Evolutionary conservation across 2,329 filamentous ascomycete genomes (phyloP), one percentile per base, ranked within the genome.

Genomic region (Tolypocladium sp.): DNA sequence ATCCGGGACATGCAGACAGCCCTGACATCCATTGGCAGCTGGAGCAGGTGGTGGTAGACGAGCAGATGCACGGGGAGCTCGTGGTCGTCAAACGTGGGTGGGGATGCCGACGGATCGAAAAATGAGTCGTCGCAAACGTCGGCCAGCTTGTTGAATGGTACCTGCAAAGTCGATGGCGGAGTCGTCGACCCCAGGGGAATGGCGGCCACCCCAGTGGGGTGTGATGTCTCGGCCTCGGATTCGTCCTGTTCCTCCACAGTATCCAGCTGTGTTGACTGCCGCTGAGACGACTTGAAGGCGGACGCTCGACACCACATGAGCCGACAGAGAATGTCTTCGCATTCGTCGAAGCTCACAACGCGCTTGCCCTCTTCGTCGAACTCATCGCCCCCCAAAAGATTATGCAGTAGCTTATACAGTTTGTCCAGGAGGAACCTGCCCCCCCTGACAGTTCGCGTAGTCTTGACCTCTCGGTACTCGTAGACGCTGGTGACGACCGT

Each of bases 1-100:
- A 97, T 89, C 44, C 93, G 89, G 1, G 92, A 87, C 86, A 97
- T 94, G 72, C 93, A 97, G 5, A 88, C 75, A 1, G 89, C 87
- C 30, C 94, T 86, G 4, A 92, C 86, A 71, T 99, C 94, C 4
- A 93, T 76, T 0, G 92, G 90, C 1, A 97, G 78, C 9, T 84
- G 80, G 1, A 95, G 78, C 1, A 99, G 81, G 42, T 86, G 82
- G 57, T 84, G 82, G 73, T 96, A 95, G 3, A 95, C 78, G 10
- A 97, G 80, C 15, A 86, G 70, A 57, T 90, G 90, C 1, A 97
- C 68, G 0, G 93, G 87, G 22, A 90, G 81, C 63, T 97, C 93
- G 65, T 99, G 82, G 66, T 97, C 92, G 68, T 99, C 94, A 62
- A 92, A 86, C 44, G 86, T 84, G 22, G 73, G 70, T 68, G 76